Percentiles rank a stretch among this genome's conserved stretches.
phyloP scores from a whole-genome alignment of 2,329 filamentous ascomycete genomes.

The Neofusicoccum ribis region DNA sequence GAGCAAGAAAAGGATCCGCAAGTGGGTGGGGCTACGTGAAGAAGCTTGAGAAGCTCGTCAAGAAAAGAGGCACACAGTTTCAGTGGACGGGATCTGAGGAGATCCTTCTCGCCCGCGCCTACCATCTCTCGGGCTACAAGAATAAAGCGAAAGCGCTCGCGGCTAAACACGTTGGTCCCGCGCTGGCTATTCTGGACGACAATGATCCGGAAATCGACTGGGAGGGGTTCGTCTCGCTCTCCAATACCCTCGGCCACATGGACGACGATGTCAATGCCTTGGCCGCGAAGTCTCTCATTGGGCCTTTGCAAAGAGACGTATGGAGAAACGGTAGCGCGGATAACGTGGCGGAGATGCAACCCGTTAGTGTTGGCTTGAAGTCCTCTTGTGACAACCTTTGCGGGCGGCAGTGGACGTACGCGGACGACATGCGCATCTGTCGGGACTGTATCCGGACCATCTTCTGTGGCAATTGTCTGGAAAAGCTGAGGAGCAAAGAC shows the following conservation, averaged over 20 bases:
- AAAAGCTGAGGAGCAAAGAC: neutral
- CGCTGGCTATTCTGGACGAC: neutral
- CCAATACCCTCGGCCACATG: constrained; percentile 7
- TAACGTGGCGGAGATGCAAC: neutral
- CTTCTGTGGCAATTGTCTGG: neutral
- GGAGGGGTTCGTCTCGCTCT: neutral
- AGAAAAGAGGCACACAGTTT: neutral
- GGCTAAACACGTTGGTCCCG: neutral
- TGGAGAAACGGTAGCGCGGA: neutral
- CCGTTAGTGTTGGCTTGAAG: neutral
- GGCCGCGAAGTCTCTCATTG: neutral
- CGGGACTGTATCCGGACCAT: constrained; percentile 1
- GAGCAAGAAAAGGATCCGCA: neutral
- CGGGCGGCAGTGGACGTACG: neutral
- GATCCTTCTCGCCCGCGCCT: neutral
- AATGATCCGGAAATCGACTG: neutral
- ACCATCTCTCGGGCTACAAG: neutral
- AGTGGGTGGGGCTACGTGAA: neutral
- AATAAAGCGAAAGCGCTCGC: neutral
- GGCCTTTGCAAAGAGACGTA: neutral
- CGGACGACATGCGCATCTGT: neutral
- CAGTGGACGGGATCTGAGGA: constrained; percentile 1
- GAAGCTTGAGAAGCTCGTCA: neutral
- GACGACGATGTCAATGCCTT: neutral
- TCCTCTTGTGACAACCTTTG: constrained; percentile 1